Conservation (phyloP, 2,329 filamentous ascomycete genomes). For the Xylaria sp. region DNA sequence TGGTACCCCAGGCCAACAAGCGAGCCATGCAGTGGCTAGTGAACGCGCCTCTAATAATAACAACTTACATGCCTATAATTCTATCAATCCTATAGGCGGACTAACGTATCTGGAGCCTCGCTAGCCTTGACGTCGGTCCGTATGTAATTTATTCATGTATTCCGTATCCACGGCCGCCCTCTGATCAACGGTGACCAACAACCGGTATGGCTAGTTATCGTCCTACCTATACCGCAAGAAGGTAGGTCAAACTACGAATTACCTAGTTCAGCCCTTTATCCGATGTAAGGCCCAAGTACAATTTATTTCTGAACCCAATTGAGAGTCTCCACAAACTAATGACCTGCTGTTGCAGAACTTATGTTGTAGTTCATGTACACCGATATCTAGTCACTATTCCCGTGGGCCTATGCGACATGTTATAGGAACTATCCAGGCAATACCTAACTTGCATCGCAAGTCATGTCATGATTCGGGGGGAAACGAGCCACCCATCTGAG, state of each 20-base stretch:
- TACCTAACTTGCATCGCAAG: not conserved
- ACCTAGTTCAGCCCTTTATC: constrained; percentile 18
- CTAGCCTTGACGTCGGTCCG: constrained; percentile 6
- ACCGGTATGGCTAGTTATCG: constrained; percentile 7
- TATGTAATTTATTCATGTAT: not conserved
- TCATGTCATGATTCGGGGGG: constrained; percentile 5
- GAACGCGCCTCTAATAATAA: not conserved
- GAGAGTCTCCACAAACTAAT: not conserved
- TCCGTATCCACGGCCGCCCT: not conserved
- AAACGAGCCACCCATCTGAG: not conserved
- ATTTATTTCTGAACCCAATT: constrained; percentile 5
- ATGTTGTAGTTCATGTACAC: not conserved
- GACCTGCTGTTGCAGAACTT: not conserved
- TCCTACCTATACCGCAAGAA: not conserved
- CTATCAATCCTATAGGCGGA: constrained; percentile 13
- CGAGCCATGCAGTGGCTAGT: not conserved
- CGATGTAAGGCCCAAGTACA: constrained; percentile 5
- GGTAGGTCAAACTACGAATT: not conserved
- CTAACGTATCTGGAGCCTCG: constrained; percentile 3
- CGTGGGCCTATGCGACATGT: not conserved
- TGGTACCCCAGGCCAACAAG: constrained; percentile 13
- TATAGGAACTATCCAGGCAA: not conserved
- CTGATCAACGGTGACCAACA: not conserved
- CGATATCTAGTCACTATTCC: not conserved
- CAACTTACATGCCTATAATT: not conserved